Evolutionary conservation across 352 stramenopile species (phyloP), one percentile per base, ranked within the genome.

Genomic region (Globisporangium uncinulatum): DNA sequence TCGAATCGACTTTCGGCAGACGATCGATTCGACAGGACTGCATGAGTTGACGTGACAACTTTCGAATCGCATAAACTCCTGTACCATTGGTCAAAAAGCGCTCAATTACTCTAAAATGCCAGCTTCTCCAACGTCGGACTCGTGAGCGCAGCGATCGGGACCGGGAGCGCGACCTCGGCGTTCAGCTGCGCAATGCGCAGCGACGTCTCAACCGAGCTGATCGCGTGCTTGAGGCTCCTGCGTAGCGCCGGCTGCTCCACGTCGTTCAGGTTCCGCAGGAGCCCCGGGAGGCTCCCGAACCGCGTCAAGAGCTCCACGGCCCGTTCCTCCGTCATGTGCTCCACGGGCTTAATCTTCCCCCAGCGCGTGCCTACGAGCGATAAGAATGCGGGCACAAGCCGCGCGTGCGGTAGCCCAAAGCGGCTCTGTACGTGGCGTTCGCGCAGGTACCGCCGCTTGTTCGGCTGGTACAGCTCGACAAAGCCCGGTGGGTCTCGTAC

Each of bases 391-490:
- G 83, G 82, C 0, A 92, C 63, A 37, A 91, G 58, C 11, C 52
- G 66, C 15, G 79, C 71, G 7, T 71, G 68, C 14, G 51, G 58
- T 34, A 82, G 48, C 0, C 79, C 79, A 34, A 87, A 87, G 13
- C 83, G 78, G 43, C 74, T 78, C 46, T 66, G 72, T 31, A 94
- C 54, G 51, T 84, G 69, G 15, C 76, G 70, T 31, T 89, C 81
- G 6, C 73, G 75, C 21, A 91, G 57, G 60, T 89, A 92, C 20
- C 75, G 69, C 1, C 81, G 73, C 59, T 83, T 85, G 50, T 72
- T 87, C 51, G 82, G 82, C 57, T 86, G 79, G 59, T 94, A 94
- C 41, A 94, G 57, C 57, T 87, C 70, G 13, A 94, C 79, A 48
- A 57, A 54, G 17, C 39, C 55, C 29, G 6, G 24, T 3, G 6